These are phyloP conservation scores for Schizochytrium sp. DNA, from an alignment of 108 stramenopile species.

Conservation along the genomic window DNA sequence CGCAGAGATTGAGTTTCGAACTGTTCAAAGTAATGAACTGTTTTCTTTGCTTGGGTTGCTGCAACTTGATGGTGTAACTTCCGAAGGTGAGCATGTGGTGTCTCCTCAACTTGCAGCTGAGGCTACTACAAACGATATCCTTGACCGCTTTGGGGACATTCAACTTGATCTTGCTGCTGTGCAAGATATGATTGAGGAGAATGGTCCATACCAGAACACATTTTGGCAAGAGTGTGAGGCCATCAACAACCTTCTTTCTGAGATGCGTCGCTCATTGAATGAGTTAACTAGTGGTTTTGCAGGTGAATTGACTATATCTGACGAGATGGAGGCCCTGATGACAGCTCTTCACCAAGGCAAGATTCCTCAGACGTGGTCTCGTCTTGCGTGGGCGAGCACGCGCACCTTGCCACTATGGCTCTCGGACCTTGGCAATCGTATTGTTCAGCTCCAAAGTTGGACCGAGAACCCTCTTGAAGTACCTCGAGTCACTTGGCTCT, in stretches of 20 bases:
- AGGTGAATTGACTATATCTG: conserved; percentile 90
- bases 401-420: conserved; percentile 81
- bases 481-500: conserved; percentile 88
- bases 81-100: conserved; percentile 67
- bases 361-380: conserved; percentile 84
- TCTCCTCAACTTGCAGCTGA: conserved; percentile 80
- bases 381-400: conserved; percentile 84
- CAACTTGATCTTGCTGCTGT: conserved; percentile 86
- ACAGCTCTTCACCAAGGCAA: conserved; percentile 81
- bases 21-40: conserved; percentile 83
- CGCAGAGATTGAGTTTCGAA: conserved; percentile 92
- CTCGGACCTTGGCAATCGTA: conserved; percentile 78
- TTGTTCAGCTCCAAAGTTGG: conserved; percentile 88
- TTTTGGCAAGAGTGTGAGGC: conserved; percentile 91
- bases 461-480: conserved; percentile 84
- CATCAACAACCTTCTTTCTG: conserved; percentile 84
- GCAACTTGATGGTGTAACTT: conserved; percentile 74
- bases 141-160: conserved; percentile 87
- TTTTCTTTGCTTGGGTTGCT: conserved; percentile 77
- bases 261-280: conserved; percentile 85
- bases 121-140: conserved; percentile 74
- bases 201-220: conserved; percentile 90
- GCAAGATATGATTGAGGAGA: conserved; percentile 78
- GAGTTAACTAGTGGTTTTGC: conserved; percentile 88
- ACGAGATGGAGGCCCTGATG: conserved; percentile 86